A percentile compares a stretch with the other conserved stretches of the same genome.
Conservation (phyloP, 805 yeast species). For the Metschnikowia aberdeeniae region DNA sequence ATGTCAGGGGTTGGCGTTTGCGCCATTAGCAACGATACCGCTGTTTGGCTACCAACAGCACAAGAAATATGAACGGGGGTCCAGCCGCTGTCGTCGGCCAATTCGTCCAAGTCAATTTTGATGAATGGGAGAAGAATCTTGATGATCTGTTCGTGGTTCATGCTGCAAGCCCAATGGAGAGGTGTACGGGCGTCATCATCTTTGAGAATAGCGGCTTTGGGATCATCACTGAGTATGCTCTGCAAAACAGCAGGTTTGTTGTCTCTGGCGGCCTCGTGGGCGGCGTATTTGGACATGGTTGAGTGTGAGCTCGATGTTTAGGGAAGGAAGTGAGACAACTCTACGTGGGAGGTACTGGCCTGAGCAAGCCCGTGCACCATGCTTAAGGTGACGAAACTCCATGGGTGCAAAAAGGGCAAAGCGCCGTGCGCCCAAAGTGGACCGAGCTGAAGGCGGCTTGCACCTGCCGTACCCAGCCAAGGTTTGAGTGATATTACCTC, state of each 20-base stretch:
- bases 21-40: slow-evolving; percentile 48
- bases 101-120: slow-evolving; percentile 60
- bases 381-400: background rate
- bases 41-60: slow-evolving; percentile 60
- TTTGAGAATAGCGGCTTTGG: slow-evolving; percentile 41
- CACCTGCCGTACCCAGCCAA: background rate
- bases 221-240: slow-evolving; percentile 46
- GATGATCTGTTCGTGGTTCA: slow-evolving; percentile 52
- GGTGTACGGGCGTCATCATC: slow-evolving; percentile 81
- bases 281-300: slow-evolving; percentile 7
- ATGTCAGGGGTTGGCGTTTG: slow-evolving; percentile 54
- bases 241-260: slow-evolving; percentile 51
- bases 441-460: background rate
- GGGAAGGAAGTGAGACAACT: background rate
- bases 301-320: background rate
- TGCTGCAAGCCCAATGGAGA: slow-evolving; percentile 84
- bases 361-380: slow-evolving; percentile 7
- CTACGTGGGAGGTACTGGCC: background rate
- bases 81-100: slow-evolving; percentile 78
- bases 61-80: slow-evolving; percentile 81
- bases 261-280: slow-evolving; percentile 67
- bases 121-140: slow-evolving; percentile 26
- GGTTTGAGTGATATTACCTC: slow-evolving; percentile 1
- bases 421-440: background rate
- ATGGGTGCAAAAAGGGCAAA: background rate